A percentile compares a stretch with the other conserved stretches of the same genome.
These are phyloP conservation scores for Biancaea sappan DNA, from an alignment of 306 rosid genomes.

Conservation along the genomic window DNA sequence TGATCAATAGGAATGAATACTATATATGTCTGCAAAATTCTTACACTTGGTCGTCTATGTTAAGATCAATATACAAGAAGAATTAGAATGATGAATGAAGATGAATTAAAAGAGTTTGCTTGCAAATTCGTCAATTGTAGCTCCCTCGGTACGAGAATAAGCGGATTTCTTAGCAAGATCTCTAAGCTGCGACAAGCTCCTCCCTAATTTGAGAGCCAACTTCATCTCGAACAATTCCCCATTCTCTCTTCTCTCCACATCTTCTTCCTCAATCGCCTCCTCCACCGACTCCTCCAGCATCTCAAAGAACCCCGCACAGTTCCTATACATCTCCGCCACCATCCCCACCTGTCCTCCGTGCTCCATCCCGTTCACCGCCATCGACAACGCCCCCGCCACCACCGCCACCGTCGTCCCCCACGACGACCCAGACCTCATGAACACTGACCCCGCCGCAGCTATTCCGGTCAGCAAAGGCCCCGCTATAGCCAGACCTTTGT, in stretches of 20 bases:
- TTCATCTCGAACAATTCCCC: slow-evolving; percentile 70
- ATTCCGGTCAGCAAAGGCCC: slow-evolving; percentile 75
- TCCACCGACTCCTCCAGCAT: slow-evolving; percentile 51
- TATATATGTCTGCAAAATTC: too few species aligned
- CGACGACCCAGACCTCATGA: slow-evolving; percentile 47
- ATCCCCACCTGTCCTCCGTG: slow-evolving; percentile 83
- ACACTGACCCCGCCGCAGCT: slow-evolving; percentile 63
- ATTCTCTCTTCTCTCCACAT: slow-evolving; percentile 69
- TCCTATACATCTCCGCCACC: slow-evolving; percentile 78
- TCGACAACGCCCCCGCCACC: slow-evolving; percentile 63
- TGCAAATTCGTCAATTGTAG: slow-evolving; percentile 64
- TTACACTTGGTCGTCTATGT: background rate
- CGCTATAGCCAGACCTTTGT: slow-evolving; percentile 64
- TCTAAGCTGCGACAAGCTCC: slow-evolving; percentile 66
- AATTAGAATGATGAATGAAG: background rate
- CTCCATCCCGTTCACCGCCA: slow-evolving; percentile 51
- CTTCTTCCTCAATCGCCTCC: slow-evolving; percentile 47
- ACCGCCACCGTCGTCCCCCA: slow-evolving; percentile 43
- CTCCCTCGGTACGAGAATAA: slow-evolving; percentile 53
- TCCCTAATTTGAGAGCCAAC: slow-evolving; percentile 72
- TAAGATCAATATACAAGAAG: background rate
- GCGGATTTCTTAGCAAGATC: slow-evolving; percentile 64
- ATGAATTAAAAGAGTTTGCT: slow-evolving; percentile 57
- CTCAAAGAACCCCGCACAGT: slow-evolving; percentile 60
- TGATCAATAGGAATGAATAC: too few species aligned